Percentiles rank a stretch among this genome's conserved stretches.
These are phyloP conservation scores for Lentinula aciculospora DNA, from an alignment of 768 basidiomycete genomes.

Conservation along the genomic window DNA sequence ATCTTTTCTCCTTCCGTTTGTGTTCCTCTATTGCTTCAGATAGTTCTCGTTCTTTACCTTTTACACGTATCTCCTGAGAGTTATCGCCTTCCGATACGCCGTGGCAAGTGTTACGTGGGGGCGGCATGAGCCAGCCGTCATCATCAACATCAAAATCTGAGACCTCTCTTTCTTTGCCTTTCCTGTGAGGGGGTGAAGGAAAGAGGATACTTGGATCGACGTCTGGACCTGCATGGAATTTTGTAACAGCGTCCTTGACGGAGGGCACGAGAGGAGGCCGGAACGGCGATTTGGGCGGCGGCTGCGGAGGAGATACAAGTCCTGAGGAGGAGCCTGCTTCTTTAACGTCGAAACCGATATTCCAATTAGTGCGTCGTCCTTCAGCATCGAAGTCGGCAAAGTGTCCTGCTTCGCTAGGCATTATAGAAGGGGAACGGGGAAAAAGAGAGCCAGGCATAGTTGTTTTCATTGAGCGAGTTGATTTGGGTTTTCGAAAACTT, in stretches of 20 bases:
- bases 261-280: conserved; percentile 30
- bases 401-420: conserved; percentile 28
- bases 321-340: conserved; percentile 12
- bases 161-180: conserved; percentile 24
- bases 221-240: conserved; percentile 37
- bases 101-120: conserved; percentile 15
- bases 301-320: conserved; percentile 7
- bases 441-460: conserved; percentile 81
- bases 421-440: conserved; percentile 64
- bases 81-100: conserved; percentile 26
- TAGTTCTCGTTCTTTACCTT: conserved; percentile 61
- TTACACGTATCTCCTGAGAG: conserved; percentile 41
- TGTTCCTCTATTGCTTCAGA: conserved; percentile 50
- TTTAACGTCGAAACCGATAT: neutral
- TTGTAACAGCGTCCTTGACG: conserved; percentile 43
- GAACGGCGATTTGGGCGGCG: conserved; percentile 21
- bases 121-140: conserved; percentile 6
- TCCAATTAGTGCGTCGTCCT: conserved; percentile 36
- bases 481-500: conserved; percentile 21
- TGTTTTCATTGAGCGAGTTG: conserved; percentile 24
- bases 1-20: conserved; percentile 33
- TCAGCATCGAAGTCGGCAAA: neutral
- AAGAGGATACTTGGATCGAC: conserved; percentile 48
- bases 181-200: conserved; percentile 33
- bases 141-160: conserved; percentile 10